phyloP scores from a whole-genome alignment of 495 filamentous ascomycete species.

The Aspergillus incahuasiensis region DNA sequence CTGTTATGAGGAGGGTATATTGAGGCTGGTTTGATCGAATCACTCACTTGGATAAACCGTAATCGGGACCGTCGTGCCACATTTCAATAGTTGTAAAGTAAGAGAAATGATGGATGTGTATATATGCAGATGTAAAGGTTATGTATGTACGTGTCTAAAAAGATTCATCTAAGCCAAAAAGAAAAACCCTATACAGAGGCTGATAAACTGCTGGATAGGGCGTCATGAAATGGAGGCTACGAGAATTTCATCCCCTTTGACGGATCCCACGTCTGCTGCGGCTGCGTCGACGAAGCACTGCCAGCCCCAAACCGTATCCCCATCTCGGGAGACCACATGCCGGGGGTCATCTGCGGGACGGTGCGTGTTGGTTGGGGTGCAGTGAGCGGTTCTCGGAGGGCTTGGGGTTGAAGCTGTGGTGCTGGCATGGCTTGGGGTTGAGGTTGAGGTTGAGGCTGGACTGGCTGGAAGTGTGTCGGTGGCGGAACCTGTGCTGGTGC shows the following conservation, averaged over 20 bases:
- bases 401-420: conserved; percentile 9
- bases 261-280: conserved; percentile 53
- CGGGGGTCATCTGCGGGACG: conserved; percentile 48
- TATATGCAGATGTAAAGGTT: not conserved
- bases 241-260: conserved; percentile 61
- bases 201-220: too few species aligned
- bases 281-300: not conserved
- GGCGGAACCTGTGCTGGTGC: not conserved
- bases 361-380: conserved; percentile 52
- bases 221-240: too few species aligned
- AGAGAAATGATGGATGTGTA: not conserved
- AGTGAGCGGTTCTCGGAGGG: conserved; percentile 36
- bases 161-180: not conserved
- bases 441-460: not conserved
- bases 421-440: conserved; percentile 18
- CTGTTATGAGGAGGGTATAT: conserved; percentile 18
- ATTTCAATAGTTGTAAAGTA: too few species aligned
- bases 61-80: too few species aligned
- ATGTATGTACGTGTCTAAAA: not conserved
- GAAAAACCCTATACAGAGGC: too few species aligned
- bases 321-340: conserved; percentile 76
- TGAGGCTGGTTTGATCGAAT: not conserved
- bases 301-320: conserved; percentile 65
- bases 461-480: not conserved
- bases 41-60: too few species aligned